Evolutionary conservation across 1,284 basidiomycete genomes (phyloP).

Genomic region (Moesziomyces parantarcticus): DNA sequence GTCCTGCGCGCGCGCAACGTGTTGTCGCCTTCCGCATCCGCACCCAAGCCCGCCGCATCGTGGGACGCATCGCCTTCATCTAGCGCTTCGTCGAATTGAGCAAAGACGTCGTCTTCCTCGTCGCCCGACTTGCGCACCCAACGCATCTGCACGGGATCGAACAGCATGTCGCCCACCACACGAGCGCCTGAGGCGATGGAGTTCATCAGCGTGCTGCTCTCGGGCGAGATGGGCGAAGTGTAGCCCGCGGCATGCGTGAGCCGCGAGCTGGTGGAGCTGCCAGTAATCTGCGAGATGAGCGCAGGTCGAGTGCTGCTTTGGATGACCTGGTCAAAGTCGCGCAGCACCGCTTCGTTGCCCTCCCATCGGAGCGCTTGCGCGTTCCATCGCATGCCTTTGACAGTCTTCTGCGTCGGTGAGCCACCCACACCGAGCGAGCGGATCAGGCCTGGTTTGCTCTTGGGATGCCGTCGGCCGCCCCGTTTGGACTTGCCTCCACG

Average conservation of each 20-base stretch:
- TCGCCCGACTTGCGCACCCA: slow-evolving; percentile 84
- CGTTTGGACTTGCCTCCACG: slow-evolving; percentile 17
- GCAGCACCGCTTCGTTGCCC: slow-evolving; percentile 88
- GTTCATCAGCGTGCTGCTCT: slow-evolving; percentile 35
- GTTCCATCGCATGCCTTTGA: slow-evolving; percentile 93
- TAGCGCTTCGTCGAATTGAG: slow-evolving; percentile 29
- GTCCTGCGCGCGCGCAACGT: slow-evolving; percentile 41
- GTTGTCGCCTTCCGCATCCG: slow-evolving; percentile 22
- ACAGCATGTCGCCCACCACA: slow-evolving; percentile 95
- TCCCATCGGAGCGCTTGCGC: slow-evolving; percentile 89
- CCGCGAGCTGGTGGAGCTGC: slow-evolving; percentile 39
- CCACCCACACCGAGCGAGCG: slow-evolving; percentile 45
- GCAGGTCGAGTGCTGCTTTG: slow-evolving; percentile 89
- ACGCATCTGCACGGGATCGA: slow-evolving; percentile 91
- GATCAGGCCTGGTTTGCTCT: slow-evolving; percentile 52
- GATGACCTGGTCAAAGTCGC: slow-evolving; percentile 86
- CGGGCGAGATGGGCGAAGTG: slow-evolving; percentile 27
- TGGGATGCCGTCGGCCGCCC: slow-evolving; percentile 69
- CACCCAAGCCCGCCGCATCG: not conserved
- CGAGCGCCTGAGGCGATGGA: slow-evolving; percentile 71
- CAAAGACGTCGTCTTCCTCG: slow-evolving; percentile 73
- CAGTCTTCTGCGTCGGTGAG: slow-evolving; percentile 31
- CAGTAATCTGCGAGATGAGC: slow-evolving; percentile 74
- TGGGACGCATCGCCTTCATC: slow-evolving; percentile 14
- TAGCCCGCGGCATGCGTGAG: slow-evolving; percentile 27